Percentiles rank a stretch among this genome's conserved stretches.
These are phyloP conservation scores for Begonia masoniana DNA, from an alignment of 306 rosid species.

Conservation along the genomic window DNA sequence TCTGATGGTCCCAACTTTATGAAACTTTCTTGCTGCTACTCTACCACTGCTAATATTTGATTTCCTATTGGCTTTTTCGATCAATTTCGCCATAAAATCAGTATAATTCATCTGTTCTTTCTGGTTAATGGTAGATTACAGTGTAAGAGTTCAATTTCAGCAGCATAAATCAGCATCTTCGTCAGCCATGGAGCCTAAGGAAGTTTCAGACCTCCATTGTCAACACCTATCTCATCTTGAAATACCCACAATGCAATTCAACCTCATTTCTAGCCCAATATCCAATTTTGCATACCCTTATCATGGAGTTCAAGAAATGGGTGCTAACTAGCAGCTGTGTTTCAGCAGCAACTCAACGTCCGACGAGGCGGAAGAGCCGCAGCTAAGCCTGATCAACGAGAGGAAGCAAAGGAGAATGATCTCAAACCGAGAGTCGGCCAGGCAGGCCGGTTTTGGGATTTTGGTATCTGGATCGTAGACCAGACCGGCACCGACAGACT, in stretches of 20 bases:
- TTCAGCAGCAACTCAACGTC: conserved; percentile 77
- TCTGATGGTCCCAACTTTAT: conserved; percentile 10
- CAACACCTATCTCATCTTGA: conserved; percentile 33
- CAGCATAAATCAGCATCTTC: too few species aligned
- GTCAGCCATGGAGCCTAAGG: conserved; percentile 49
- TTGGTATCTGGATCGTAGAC: too few species aligned
- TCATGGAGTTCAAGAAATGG: conserved; percentile 37
- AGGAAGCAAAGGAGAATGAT: conserved; percentile 86
- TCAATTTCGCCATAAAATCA: too few species aligned
- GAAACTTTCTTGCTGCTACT: conserved; percentile 4
- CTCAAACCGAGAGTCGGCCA: conserved; percentile 90
- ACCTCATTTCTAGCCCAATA: conserved; percentile 28
- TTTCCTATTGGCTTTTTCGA: too few species aligned
- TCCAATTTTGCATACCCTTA: conserved; percentile 27
- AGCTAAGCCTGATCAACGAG: conserved; percentile 50
- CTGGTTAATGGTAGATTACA: too few species aligned
- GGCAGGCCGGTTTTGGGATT: too few species aligned
- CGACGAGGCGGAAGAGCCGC: conserved; percentile 76
- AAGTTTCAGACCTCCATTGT: conserved; percentile 34
- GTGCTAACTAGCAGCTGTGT: conserved; percentile 24
- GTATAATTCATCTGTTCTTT: too few species aligned
- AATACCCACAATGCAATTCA: conserved; percentile 27
- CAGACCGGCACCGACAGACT: too few species aligned
- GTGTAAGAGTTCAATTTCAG: too few species aligned
- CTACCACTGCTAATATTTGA: too few species aligned